Conservation (phyloP, 2,329 filamentous ascomycete genomes). For the Neonectria ditissima region DNA sequence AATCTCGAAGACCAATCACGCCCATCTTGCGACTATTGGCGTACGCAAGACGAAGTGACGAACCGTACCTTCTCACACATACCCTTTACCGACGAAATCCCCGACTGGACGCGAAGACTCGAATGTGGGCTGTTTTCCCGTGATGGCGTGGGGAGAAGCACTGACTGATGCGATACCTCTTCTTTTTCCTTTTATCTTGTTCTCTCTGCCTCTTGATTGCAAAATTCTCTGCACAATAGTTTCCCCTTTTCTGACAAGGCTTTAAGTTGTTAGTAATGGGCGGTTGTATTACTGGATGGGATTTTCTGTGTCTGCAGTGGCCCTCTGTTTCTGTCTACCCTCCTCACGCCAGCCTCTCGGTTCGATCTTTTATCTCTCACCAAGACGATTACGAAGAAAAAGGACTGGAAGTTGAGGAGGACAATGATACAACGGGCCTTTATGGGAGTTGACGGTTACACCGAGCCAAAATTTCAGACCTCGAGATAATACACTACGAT, state of each 20-base stretch:
- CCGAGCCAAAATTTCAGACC: slow-evolving; percentile 49
- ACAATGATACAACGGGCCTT: slow-evolving; percentile 38
- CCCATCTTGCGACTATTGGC: slow-evolving; percentile 51
- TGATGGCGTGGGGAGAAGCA: slow-evolving; percentile 42
- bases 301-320: slow-evolving; percentile 48
- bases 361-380: slow-evolving; percentile 29
- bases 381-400: slow-evolving; percentile 36
- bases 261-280: slow-evolving; percentile 48
- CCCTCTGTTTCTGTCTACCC: slow-evolving; percentile 41
- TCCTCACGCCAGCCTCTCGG: slow-evolving; percentile 31
- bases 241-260: slow-evolving; percentile 47
- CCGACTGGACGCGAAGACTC: slow-evolving; percentile 40
- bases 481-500: slow-evolving; percentile 55
- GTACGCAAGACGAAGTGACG: slow-evolving; percentile 56
- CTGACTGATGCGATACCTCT: slow-evolving; percentile 53
- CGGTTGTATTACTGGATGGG: slow-evolving; percentile 53
- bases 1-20: slow-evolving; percentile 47
- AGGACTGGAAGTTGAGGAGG: slow-evolving; percentile 37
- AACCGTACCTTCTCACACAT: slow-evolving; percentile 50
- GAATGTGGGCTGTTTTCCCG: slow-evolving; percentile 40
- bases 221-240: slow-evolving; percentile 52
- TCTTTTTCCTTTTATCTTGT: slow-evolving; percentile 41
- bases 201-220: slow-evolving; percentile 43
- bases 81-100: slow-evolving; percentile 45
- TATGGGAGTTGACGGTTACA: slow-evolving; percentile 49